phyloP scores from a whole-genome alignment of 1,284 basidiomycete species.

The Xanthoconium separans region DNA sequence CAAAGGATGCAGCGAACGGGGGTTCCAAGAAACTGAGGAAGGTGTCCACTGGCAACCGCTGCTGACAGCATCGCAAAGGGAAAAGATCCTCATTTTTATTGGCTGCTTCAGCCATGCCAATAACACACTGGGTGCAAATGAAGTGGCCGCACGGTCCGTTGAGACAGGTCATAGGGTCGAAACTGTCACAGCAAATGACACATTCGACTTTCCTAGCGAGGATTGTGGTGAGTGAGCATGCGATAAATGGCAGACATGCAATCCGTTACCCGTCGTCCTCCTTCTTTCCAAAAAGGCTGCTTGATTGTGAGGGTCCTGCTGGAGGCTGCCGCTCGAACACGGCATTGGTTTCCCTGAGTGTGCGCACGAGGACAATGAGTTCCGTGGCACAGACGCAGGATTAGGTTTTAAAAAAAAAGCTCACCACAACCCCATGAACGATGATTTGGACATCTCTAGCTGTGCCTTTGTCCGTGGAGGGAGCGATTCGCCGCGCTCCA shows the following conservation, averaged over 20 bases:
- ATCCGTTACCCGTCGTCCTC: neutral
- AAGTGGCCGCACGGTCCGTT: conserved; percentile 35
- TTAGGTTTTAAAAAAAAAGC: neutral
- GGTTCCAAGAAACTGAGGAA: conserved; percentile 30
- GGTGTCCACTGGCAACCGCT: conserved; percentile 29
- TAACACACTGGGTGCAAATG: conserved; percentile 39
- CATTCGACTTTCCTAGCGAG: conserved; percentile 23
- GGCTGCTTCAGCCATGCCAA: conserved; percentile 37
- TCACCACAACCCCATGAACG: conserved; percentile 21
- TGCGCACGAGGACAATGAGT: neutral
- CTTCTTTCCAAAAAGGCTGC: too few relatives aligned
- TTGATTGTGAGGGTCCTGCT: neutral
- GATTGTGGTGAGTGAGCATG: neutral
- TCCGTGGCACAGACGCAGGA: too few relatives aligned
- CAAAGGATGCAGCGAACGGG: conserved; percentile 27
- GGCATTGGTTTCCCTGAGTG: too few relatives aligned
- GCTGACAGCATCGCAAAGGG: conserved; percentile 45
- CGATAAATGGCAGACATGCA: neutral
- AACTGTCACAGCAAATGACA: conserved; percentile 19
- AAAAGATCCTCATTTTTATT: conserved; percentile 39
- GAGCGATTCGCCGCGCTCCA: conserved; percentile 12
- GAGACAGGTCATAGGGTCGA: conserved; percentile 9
- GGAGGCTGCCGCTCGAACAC: neutral
- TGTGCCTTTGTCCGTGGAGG: conserved; percentile 21
- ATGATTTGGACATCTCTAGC: conserved; percentile 12